Evolutionary conservation across 1,284 basidiomycete species (phyloP), one percentile per base, ranked within the genome.

Genomic region (Microstroma glucosiphilum): DNA sequence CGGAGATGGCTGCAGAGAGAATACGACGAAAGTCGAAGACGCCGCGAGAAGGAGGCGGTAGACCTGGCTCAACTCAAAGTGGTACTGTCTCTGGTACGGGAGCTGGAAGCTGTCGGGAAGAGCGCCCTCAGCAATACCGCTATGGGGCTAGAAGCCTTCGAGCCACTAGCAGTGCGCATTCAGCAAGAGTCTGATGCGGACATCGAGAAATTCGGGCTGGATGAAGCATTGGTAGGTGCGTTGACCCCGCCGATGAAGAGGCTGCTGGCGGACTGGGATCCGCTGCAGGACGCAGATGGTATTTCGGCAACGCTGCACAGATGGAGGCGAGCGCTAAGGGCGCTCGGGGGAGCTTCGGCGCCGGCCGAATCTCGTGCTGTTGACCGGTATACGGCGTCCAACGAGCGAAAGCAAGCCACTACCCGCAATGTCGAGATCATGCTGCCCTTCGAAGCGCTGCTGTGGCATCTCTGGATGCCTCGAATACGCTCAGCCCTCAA

Each of bases 381-480:
- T 25, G 82, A 57, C 82, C 80, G 1, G 82, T 85, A 66, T 80
- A 88, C 1, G 85, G 86, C 68, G 68, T 85, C 1, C 87, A 85
- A 3, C 4, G 75, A 88, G 87, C 55, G 58, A 41, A 23, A 58
- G 21, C 21, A 48, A 19, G 41, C 60, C 25, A 25, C 37, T 40
- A 21, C 37, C 37, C 8, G n/a, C 19, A 30, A 37, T 19, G 43
- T 62, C 11, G 43, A 65, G 3, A 58, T 83, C 0, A 99, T 98
- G 96, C 92, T 92, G 6, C 88, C 96, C 0, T 98, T 90, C 79
- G 94, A 98, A 78, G 89, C 88, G 61, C 82, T 98, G 21, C 81
- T 98, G 17, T 98, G 94, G 93, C 89, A 89, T 66, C 83, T 89
- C 7, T 98, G 93, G 94, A 82, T 98, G 25, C 96, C 96, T 0